Base-by-base conservation (phyloP, 257 asterid species). In the Solanum sitiens region DNA sequence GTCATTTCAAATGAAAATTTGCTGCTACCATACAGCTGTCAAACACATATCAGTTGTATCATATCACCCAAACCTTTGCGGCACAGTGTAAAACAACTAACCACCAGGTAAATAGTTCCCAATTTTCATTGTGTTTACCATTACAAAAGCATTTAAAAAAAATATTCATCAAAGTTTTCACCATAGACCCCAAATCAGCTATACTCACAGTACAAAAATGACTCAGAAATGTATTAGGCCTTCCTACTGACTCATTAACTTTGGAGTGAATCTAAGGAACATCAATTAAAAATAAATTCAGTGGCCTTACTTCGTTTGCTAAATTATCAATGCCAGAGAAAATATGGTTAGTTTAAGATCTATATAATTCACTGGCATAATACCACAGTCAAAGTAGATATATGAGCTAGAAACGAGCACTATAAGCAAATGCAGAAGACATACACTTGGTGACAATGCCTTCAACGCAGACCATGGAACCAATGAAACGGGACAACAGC, bases 361-460 rank as follows among this genome's bases (percentile, higher is more conserved):
- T 18, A 16, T 32, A 30, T 3, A 15, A 15, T 37, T 37, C 23
- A 71, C 67, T 21, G 25, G 8, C 33, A 32, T 73, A 33, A 27
- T 6, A 56, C 35, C 47, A 82, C 68, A 74, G 65, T 50, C 72
- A 79, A 65, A 12, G 21, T 21, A 47, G 32, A 18, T 82, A 18
- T 82, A 82, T 50, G 44, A 16, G 20, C 44, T 20, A 79, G 68
- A 85, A 30, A 71, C 37, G 63, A 79, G 65, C 40, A 35, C 25
- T 6, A 37, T 79, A 21, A 27, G 68, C 20, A 67, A 68, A 30
- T 5, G 25, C 12, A 39, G n/a, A 88, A 86, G 32, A 21, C 67
- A 42, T 93, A 96, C 99, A 97, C 95, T 95, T 97, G 33, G 99
- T 97, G 21, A 97, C 90, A 74, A 97, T 97, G 89, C 99, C 99